Base-by-base conservation (phyloP, 2,329 filamentous ascomycete species). In the Penicillium occitanis region DNA sequence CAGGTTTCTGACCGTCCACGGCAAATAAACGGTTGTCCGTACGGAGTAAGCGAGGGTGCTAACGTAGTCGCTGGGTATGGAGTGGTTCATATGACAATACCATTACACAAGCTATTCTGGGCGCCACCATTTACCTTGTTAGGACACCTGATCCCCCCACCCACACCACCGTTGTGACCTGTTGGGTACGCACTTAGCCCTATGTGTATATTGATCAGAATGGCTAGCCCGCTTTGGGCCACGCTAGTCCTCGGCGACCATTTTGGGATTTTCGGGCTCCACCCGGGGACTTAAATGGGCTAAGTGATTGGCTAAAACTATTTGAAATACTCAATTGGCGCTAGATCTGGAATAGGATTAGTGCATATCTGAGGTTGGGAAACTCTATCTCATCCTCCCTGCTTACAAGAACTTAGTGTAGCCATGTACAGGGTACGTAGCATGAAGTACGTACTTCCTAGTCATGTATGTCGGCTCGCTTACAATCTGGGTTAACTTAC, bases 161-260 rank as follows among this genome's bases (percentile, higher is more conserved):
- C 60, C 60, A 46, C 33, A 22, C 51, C 50, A 57, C 62, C 51
- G 62, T 50, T 64, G 25, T 58, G 46, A 14, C 42, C 35, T 33
- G 25, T 53, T 53, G n/a, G 19, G 48, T 25, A 37, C 63, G 46
- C 53, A n/a, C 33, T 51, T 66, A 63, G 61, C 65, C 60, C 53
- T 53, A 63, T 60, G 35, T 59, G 59, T 30, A 51, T 53, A 53
- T 40, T 35, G 28, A 46, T 50, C 59, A 37, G 35, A 19, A 30
- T 19, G 7, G 37, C 37, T 44, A 60, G 40, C 19, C 40, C 35
- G 22, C 40, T 60, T 42, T 30, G 22, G 40, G 22, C 6, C 5
- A 17, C 57, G 40, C 57, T 60, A 60, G 60, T 55, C 10, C 44
- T 66, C 65, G 65, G 65, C 65, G 65, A 66, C 65, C 65, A 66